Conservation (phyloP, 2,329 filamentous ascomycete genomes). For the Nannizziopsis barbatae region DNA sequence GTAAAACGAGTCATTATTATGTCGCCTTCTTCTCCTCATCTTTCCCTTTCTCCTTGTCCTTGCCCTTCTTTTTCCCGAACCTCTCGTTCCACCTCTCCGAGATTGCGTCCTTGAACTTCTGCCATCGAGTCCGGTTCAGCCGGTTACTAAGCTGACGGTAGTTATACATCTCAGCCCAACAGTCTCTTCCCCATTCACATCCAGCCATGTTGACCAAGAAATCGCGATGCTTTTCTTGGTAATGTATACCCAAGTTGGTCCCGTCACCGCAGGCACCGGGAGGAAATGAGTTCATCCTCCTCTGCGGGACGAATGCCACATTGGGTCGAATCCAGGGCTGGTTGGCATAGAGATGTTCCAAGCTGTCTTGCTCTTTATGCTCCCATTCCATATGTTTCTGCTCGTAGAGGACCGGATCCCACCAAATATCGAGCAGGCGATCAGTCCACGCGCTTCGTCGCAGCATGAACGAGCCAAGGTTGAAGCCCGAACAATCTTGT, state of each 20-base stretch:
- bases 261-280: constrained; percentile 63
- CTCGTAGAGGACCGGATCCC: constrained; percentile 95
- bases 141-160: constrained; percentile 85
- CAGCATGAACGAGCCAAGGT: constrained; percentile 89
- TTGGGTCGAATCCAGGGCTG: constrained; percentile 90
- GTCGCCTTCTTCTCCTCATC: constrained; percentile 5
- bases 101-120: constrained; percentile 41
- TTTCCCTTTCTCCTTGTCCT: constrained; percentile 8
- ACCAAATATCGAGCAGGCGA: constrained; percentile 87
- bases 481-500: constrained; percentile 93
- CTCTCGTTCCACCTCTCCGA: constrained; percentile 18
- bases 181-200: constrained; percentile 92
- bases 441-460: constrained; percentile 80
- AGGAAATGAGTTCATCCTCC: constrained; percentile 90
- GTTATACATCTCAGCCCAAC: constrained; percentile 95
- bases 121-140: constrained; percentile 74
- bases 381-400: constrained; percentile 99
- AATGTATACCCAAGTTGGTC: constrained; percentile 64
- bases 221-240: constrained; percentile 71
- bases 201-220: constrained; percentile 98
- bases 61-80: constrained; percentile 15
- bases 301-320: constrained; percentile 78
- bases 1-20: not conserved
- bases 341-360: constrained; percentile 81
- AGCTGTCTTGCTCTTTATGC: constrained; percentile 93